Conservation (phyloP, 257 asterid genomes). For the Scutellaria baicalensis region DNA sequence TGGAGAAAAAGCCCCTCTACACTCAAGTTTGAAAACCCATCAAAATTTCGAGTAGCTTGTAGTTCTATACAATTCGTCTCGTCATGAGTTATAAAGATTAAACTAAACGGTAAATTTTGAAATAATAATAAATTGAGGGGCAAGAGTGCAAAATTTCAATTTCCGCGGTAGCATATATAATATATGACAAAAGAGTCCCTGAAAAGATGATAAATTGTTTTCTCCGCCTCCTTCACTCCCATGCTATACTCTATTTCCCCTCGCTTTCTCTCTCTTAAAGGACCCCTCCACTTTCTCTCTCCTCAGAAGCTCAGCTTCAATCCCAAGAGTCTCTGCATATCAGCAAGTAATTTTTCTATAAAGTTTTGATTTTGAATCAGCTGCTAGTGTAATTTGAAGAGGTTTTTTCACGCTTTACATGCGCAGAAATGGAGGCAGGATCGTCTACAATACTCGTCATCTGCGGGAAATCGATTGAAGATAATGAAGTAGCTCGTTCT, state of each 20-base stretch:
- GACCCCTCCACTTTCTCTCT: conserved; percentile 16
- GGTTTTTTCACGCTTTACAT: background rate
- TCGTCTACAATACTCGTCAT: conserved; percentile 38
- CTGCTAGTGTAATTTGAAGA: background rate
- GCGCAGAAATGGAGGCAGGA: conserved; percentile 57
- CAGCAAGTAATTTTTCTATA: conserved; percentile 13
- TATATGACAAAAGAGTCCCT: background rate
- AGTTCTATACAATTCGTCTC: too few relatives aligned
- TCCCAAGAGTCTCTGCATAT: background rate
- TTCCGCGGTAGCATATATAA: background rate
- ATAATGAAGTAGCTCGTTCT: conserved; percentile 46
- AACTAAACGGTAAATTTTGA: background rate
- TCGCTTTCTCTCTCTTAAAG: conserved; percentile 21
- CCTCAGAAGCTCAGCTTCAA: conserved; percentile 11
- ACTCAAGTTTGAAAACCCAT: too few relatives aligned
- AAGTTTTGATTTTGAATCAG: background rate
- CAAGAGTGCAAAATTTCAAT: background rate
- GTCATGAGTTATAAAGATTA: background rate
- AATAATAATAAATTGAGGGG: background rate
- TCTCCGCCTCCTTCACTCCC: conserved; percentile 26
- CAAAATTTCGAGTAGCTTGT: too few relatives aligned
- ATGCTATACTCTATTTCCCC: conserved; percentile 16
- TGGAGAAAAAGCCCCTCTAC: too few relatives aligned
- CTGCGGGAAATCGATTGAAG: conserved; percentile 59
- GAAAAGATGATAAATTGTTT: conserved; percentile 9